Base-by-base conservation (phyloP, 805 yeast genomes). In the Candida krabiensis region DNA sequence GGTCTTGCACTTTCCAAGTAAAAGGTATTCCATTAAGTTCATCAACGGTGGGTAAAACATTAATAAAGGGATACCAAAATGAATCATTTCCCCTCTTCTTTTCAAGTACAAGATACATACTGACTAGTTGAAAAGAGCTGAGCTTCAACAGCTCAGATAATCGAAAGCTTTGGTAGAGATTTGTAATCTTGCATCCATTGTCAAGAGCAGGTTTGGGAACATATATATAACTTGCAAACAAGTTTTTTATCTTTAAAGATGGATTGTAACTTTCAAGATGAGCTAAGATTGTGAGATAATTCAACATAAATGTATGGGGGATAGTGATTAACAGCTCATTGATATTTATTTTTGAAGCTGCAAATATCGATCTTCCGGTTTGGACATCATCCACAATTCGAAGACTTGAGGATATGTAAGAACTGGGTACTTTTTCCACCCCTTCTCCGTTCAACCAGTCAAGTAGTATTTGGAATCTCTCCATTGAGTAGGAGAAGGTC, bases 1-100 rank as follows among this genome's bases (percentile, higher is more conserved):
- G 44, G 13, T 56, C 37, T 13, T 36, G 33, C 0, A 67, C 54
- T 12, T 67, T 48, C 95, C 95, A 86, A 1, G 72, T 63, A 27
- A 86, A 60, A 1, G 96, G 96, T 2, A 81, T 67, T 0, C 69
- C 45, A 0, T 49, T 47, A 38, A 87, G 73, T 28, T 83, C 89
- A 0, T 61, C 54, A 11, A 66, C 41, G 0, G 64, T 53, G 0
- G 96, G 96, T 41, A 87, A 69, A 46, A 78, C 73, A 23, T 72
- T 70, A 9, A 86, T 58, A 55, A 86, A 86, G 0, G 87, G 86
- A 28, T 58, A 54, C 95, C 95, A 87, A 52, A 69, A 79, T 1
- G 84, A 77, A 2, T 44, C 44, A 0, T 39, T 29, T 1, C 54
- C 59, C 33, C 82, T 56, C 25, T 51, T 52, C 2, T 38, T 46